Percentiles rank a stretch among this genome's conserved stretches.
These are phyloP conservation scores for Artemisia annua DNA, from an alignment of 129 eudicot species.

Conservation along the genomic window DNA sequence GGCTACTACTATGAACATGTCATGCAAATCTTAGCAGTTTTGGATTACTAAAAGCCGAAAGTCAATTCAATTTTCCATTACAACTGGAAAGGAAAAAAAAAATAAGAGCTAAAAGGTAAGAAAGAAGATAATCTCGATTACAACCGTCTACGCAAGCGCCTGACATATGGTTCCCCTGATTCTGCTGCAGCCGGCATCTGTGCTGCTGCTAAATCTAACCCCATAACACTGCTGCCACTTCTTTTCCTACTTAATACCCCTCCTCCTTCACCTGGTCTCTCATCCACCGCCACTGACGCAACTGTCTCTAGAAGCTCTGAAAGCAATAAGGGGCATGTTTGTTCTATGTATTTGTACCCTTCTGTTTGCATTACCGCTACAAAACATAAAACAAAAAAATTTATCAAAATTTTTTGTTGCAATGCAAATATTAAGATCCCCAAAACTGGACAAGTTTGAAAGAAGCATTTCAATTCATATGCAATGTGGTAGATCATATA, in stretches of 20 bases:
- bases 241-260: slow-evolving; percentile 16
- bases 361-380: slow-evolving; percentile 78
- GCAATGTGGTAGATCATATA: too few species aligned
- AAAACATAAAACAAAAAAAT: not conserved
- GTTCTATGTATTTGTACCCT: slow-evolving; percentile 71
- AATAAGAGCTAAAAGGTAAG: not conserved
- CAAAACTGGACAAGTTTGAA: too few species aligned
- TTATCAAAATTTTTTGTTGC: too few species aligned
- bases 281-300: slow-evolving; percentile 57
- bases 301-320: slow-evolving; percentile 73
- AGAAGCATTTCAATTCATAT: too few species aligned
- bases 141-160: too few species aligned
- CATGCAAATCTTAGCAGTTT: slow-evolving; percentile 14
- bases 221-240: slow-evolving; percentile 67
- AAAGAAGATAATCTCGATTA: too few species aligned
- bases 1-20: slow-evolving; percentile 3
- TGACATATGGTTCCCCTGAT: too few species aligned
- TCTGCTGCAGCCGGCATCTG: too few species aligned
- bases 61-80: slow-evolving; percentile 10
- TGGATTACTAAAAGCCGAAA: slow-evolving; percentile 4
- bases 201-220: slow-evolving; percentile 50
- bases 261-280: not conserved
- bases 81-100: not conserved
- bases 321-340: slow-evolving; percentile 64
- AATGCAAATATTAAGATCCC: too few species aligned